Percentiles rank a stretch among this genome's conserved stretches.
Conservation (phyloP, 106 monocot genomes). For the Vanilla planifolia region DNA sequence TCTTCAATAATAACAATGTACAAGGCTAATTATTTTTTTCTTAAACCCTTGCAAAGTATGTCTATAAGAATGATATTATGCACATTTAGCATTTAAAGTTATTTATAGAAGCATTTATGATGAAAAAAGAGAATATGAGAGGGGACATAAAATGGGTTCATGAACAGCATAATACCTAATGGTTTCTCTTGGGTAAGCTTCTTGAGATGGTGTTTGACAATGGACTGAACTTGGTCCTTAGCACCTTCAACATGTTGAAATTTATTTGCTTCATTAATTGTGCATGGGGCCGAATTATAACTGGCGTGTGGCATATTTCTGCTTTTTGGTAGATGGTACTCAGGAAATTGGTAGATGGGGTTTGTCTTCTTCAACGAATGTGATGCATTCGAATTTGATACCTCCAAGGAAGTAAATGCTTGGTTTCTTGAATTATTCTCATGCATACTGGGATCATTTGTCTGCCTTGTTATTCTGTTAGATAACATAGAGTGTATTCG, state of each 20-base stretch:
- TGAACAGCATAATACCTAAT: no score
- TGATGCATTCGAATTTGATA: slow-evolving; percentile 4
- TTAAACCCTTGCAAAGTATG: no score
- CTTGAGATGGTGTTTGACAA: slow-evolving; percentile 37
- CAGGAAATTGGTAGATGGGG: neutral
- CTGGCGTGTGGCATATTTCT: slow-evolving; percentile 10
- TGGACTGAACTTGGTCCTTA: slow-evolving; percentile 42
- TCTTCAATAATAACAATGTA: no score
- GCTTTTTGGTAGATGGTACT: slow-evolving; percentile 3
- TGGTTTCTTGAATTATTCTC: no score
- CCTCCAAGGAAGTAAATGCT: no score
- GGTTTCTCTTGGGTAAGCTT: slow-evolving; percentile 14
- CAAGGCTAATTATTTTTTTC: no score
- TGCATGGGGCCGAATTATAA: slow-evolving; percentile 14
- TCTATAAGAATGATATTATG: no score
- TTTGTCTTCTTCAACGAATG: slow-evolving; percentile 1
- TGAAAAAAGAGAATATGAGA: no score
- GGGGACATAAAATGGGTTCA: no score
- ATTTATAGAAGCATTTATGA: no score
- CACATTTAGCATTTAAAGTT: no score
- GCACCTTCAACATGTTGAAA: slow-evolving; percentile 43
- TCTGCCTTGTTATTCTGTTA: slow-evolving; percentile 32
- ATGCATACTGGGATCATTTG: no score
- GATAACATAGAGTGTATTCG: slow-evolving; percentile 51
- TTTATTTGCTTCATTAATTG: slow-evolving; percentile 19